A percentile compares a stretch with the other conserved stretches of the same genome.
Evolutionary conservation across 2,329 filamentous ascomycete genomes (phyloP).

Genomic region (Clonostachys solani): DNA sequence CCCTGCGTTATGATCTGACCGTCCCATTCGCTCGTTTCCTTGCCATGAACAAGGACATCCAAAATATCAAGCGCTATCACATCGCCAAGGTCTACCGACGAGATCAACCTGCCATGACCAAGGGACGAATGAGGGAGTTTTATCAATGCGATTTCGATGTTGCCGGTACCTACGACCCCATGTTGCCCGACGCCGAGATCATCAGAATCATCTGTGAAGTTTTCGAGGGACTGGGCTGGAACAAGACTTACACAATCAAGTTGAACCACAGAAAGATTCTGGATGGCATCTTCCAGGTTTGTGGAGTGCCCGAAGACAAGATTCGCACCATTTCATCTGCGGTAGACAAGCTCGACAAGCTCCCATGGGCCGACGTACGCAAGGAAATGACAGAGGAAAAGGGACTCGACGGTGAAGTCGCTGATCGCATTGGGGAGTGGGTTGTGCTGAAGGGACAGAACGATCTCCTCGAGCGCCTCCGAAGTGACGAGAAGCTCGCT

Average conservation of each 20-base stretch:
- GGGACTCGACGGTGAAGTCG: slow-evolving; percentile 69
- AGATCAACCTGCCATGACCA: slow-evolving; percentile 56
- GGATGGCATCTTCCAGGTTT: slow-evolving; percentile 87
- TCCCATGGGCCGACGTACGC: slow-evolving; percentile 83
- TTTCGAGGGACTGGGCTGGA: slow-evolving; percentile 75
- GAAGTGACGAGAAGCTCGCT: slow-evolving; percentile 61
- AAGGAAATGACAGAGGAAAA: slow-evolving; percentile 94
- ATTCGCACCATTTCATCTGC: slow-evolving; percentile 86
- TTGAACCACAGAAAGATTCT: slow-evolving; percentile 93
- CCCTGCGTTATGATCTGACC: slow-evolving; percentile 81
- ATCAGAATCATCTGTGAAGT: slow-evolving; percentile 81
- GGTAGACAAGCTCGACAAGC: slow-evolving; percentile 94
- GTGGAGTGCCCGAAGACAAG: slow-evolving; percentile 82
- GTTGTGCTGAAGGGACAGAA: slow-evolving; percentile 73
- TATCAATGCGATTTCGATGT: slow-evolving; percentile 98
- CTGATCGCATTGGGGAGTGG: slow-evolving; percentile 83
- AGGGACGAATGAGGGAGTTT: slow-evolving; percentile 87
- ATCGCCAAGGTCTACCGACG: slow-evolving; percentile 75
- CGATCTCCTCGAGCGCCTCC: slow-evolving; percentile 69
- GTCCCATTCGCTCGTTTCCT: slow-evolving; percentile 88
- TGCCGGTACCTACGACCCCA: slow-evolving; percentile 80
- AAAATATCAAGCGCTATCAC: slow-evolving; percentile 89
- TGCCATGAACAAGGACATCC: slow-evolving; percentile 81
- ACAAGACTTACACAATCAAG: slow-evolving; percentile 77
- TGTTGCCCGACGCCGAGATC: slow-evolving; percentile 91